Percentiles rank a stretch among this genome's conserved stretches.
Evolutionary conservation across 495 filamentous ascomycete species (phyloP).

Genomic region (Neurospora discreta): DNA sequence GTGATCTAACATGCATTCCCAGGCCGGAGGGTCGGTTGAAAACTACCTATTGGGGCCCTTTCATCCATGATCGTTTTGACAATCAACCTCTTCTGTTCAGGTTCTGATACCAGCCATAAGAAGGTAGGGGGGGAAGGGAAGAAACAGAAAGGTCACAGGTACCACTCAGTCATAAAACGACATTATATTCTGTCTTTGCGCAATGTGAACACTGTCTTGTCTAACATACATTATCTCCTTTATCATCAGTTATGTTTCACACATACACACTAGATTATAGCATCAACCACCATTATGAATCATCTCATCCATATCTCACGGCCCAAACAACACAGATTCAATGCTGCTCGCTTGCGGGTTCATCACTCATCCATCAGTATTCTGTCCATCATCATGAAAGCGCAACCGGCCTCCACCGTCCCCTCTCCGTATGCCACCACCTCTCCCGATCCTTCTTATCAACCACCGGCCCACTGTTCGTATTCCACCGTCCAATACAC

Average conservation of each 20-base stretch:
- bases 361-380: not conserved
- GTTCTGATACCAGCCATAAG: not conserved
- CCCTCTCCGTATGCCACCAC: slow-evolving; percentile 41
- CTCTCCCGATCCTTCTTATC: slow-evolving; percentile 38
- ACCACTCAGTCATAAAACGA: not conserved
- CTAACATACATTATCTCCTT: not conserved
- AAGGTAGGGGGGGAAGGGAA: not conserved
- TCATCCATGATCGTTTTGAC: not conserved
- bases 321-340: not conserved
- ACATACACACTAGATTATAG: not conserved
- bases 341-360: not conserved
- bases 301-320: not conserved
- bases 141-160: not conserved
- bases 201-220: not conserved
- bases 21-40: not conserved
- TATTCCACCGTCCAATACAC: slow-evolving; percentile 49
- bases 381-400: slow-evolving; percentile 14
- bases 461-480: slow-evolving; percentile 17
- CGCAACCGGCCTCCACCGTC: slow-evolving; percentile 29
- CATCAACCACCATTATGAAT: not conserved
- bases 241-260: not conserved
- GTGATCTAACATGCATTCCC: not conserved
- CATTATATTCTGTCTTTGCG: not conserved
- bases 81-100: not conserved
- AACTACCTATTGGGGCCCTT: not conserved